Percentiles rank a stretch among this genome's conserved stretches.
phyloP scores from a whole-genome alignment of 352 stramenopile genomes.

The Poterioochromonas sp. region DNA sequence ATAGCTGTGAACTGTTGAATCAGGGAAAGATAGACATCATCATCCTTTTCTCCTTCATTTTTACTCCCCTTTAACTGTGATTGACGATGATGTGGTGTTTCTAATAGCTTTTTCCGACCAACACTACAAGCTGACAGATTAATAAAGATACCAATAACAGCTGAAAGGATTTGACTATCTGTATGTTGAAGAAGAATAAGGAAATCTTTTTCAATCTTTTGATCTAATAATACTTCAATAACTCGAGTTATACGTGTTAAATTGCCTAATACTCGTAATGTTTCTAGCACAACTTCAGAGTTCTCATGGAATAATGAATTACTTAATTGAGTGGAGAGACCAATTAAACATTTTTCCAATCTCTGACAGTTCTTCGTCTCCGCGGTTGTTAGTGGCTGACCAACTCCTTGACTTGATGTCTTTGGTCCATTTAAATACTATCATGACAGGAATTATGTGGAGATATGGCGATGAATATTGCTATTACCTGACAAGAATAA shows the following conservation, averaged over 20 bases:
- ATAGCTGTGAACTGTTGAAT: neutral
- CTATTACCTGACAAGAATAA: constrained; percentile 12
- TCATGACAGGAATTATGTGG: too few species aligned
- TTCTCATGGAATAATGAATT: constrained; percentile 18
- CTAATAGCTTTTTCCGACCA: neutral
- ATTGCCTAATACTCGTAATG: constrained; percentile 11
- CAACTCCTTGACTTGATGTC: too few species aligned
- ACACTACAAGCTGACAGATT: neutral
- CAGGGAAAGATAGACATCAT: neutral
- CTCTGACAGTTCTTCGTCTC: neutral
- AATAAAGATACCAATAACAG: neutral
- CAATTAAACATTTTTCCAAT: neutral
- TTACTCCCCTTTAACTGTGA: too few species aligned
- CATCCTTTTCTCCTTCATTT: too few species aligned
- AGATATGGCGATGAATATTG: neutral
- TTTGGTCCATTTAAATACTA: neutral
- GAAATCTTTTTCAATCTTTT: neutral
- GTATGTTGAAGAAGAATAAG: neutral
- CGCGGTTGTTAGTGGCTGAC: neutral
- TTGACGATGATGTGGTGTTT: too few species aligned
- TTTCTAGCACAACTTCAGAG: constrained; percentile 15
- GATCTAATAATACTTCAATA: neutral
- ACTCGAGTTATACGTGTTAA: neutral
- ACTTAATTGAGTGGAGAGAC: neutral
- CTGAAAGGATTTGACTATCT: neutral